These are phyloP conservation scores for Sporormia fimetaria DNA, from an alignment of 495 filamentous ascomycete genomes.

Conservation along the genomic window DNA sequence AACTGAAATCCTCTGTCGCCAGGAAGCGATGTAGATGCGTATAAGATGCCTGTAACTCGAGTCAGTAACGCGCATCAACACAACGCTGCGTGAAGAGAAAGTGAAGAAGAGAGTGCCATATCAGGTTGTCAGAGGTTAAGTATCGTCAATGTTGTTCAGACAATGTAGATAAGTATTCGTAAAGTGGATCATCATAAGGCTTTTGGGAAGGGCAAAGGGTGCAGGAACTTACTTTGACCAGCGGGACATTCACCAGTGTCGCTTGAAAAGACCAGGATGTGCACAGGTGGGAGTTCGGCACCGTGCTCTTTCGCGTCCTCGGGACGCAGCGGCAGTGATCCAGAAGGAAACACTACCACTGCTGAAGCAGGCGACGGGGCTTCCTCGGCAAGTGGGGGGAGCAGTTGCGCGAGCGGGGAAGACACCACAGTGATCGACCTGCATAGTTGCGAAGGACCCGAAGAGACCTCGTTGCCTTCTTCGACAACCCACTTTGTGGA, in stretches of 20 bases:
- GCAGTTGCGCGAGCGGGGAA: constrained; percentile 53
- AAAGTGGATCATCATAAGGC: constrained; percentile 58
- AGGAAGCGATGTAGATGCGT: constrained; percentile 11
- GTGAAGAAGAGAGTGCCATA: constrained; percentile 27
- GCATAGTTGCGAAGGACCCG: constrained; percentile 15
- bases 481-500: constrained; percentile 48
- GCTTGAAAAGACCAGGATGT: constrained; percentile 67
- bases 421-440: constrained; percentile 54
- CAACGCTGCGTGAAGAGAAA: neutral
- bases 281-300: constrained; percentile 43
- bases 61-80: neutral
- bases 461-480: constrained; percentile 15
- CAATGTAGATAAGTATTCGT: constrained; percentile 99
- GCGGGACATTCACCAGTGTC: constrained; percentile 80
- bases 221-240: constrained; percentile 70
- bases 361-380: constrained; percentile 61
- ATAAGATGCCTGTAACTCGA: constrained; percentile 4
- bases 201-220: constrained; percentile 11
- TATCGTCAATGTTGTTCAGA: constrained; percentile 77
- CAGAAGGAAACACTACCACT: constrained; percentile 57
- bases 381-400: constrained; percentile 61
- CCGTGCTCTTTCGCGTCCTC: constrained; percentile 20
- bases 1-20: constrained; percentile 7
- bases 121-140: constrained; percentile 83
- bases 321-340: constrained; percentile 35